Conservation (phyloP, 176 grass and related monocot species). For the Saccharum spontaneum region DNA sequence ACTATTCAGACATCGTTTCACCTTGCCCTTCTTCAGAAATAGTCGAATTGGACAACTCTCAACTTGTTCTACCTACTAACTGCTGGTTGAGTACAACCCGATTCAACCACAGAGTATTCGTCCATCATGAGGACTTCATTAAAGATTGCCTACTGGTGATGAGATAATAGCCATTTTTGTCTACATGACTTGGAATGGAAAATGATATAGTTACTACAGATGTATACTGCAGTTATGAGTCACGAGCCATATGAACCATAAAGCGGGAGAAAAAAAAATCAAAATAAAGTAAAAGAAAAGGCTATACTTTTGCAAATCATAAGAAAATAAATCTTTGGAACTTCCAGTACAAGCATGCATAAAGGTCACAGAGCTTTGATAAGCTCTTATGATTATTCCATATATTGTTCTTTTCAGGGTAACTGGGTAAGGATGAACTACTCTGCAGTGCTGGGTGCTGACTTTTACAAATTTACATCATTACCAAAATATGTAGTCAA, state of each 20-base stretch:
- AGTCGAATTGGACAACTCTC: neutral
- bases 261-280: neutral
- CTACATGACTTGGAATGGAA: neutral
- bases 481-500: neutral
- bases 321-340: neutral
- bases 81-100: neutral
- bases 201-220: neutral
- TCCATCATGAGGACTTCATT: neutral
- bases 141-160: neutral
- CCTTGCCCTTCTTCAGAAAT: conserved; percentile 12
- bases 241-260: conserved; percentile 4
- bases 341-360: conserved; percentile 13
- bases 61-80: conserved; percentile 6
- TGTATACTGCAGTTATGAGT: neutral
- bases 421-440: neutral
- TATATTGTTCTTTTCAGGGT: neutral
- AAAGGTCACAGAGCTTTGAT: neutral
- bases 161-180: neutral
- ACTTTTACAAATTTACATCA: neutral
- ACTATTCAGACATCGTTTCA: conserved; percentile 8
- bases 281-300: neutral
- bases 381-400: conserved; percentile 2
- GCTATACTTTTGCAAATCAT: neutral
- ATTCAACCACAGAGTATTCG: conserved; percentile 34
- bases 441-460: neutral